phyloP scores from a whole-genome alignment of 148 eudicot species.

The Silene latifolia region DNA sequence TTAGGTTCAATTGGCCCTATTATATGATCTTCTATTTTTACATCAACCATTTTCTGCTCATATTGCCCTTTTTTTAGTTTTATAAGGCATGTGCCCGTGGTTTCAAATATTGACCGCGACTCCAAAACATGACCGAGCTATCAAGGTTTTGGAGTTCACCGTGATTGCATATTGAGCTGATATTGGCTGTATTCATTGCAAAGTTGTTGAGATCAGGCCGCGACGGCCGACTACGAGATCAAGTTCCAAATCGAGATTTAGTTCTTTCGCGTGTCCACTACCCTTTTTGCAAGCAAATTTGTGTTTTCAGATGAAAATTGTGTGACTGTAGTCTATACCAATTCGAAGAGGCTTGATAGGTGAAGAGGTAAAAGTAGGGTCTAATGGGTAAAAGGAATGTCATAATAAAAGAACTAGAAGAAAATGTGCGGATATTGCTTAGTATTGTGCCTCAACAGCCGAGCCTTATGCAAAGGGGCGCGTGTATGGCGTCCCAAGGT shows the following conservation, averaged over 20 bases:
- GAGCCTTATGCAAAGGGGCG: background rate
- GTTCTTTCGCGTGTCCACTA: too few species aligned
- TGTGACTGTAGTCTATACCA: background rate
- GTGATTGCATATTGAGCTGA: too few species aligned
- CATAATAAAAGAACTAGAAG: background rate
- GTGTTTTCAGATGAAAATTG: too few species aligned
- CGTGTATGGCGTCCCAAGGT: background rate
- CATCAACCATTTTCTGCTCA: background rate
- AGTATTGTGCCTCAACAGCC: background rate
- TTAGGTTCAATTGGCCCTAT: too few species aligned
- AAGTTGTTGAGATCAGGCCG: too few species aligned
- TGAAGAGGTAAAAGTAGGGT: background rate
- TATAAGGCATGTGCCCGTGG: too few species aligned
- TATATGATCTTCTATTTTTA: too few species aligned
- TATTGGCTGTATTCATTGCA: too few species aligned
- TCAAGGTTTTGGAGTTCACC: background rate
- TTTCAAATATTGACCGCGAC: background rate
- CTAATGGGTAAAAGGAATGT: background rate
- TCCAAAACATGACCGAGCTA: background rate
- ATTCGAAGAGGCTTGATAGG: background rate
- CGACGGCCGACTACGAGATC: background rate
- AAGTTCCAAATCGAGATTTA: background rate
- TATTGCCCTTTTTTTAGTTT: background rate
- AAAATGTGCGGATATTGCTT: background rate
- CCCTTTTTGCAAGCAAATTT: too few species aligned